Percentiles rank a stretch among this genome's conserved stretches.
phyloP scores from a whole-genome alignment of 2,329 filamentous ascomycete genomes.

The Raffaelea albimanens region DNA sequence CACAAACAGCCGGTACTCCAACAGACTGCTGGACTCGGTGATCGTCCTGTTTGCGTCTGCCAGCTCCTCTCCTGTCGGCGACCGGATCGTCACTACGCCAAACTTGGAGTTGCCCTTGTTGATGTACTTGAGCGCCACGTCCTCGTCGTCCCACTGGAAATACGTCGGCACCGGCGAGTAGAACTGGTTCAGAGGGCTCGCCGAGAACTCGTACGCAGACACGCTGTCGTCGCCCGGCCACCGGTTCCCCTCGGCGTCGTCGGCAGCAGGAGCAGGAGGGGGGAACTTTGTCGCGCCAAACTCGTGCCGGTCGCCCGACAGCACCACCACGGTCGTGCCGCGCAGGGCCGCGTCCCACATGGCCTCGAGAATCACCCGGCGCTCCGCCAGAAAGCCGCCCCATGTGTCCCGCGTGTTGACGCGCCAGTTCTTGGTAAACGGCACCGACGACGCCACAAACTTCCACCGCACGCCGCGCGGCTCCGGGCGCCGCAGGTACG shows the following conservation, averaged over 20 bases:
- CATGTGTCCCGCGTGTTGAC: slow-evolving; percentile 85
- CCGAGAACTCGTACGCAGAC: slow-evolving; percentile 82
- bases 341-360: slow-evolving; percentile 78
- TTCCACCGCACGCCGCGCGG: slow-evolving; percentile 83
- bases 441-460: slow-evolving; percentile 79
- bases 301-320: slow-evolving; percentile 93
- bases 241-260: no score
- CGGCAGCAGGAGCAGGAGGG: slow-evolving; percentile 42
- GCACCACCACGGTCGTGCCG: slow-evolving; percentile 68
- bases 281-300: slow-evolving; percentile 82
- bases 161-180: slow-evolving; percentile 82
- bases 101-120: slow-evolving; percentile 86
- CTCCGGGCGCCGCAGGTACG: slow-evolving; percentile 64
- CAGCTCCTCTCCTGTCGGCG: not conserved
- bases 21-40: slow-evolving; percentile 56
- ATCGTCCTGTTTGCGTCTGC: no score
- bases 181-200: slow-evolving; percentile 87
- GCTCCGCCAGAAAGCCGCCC: slow-evolving; percentile 82
- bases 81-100: slow-evolving; percentile 63
- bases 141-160: slow-evolving; percentile 67
- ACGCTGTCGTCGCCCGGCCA: slow-evolving; percentile 47
- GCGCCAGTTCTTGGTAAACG: slow-evolving; percentile 96
- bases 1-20: slow-evolving; percentile 75
- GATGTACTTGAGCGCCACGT: slow-evolving; percentile 77
- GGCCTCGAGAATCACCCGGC: slow-evolving; percentile 68